Base-by-base conservation (phyloP, 257 asterid species). In the Solanum tacnaense region DNA sequence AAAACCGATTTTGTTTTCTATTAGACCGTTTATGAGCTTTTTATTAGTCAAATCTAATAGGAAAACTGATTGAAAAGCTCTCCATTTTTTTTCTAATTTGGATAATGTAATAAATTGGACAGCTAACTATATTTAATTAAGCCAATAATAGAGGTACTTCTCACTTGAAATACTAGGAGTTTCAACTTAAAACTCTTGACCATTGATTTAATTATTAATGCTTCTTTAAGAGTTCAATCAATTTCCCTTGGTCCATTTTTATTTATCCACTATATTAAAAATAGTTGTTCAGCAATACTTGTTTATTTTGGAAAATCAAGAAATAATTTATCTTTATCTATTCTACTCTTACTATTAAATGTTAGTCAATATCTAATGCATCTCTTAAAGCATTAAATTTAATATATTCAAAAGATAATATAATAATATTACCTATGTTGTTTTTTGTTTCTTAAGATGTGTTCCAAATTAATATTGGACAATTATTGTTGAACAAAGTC, bases 271-370 rank as follows among this genome's bases (percentile, higher is more conserved):
- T 52, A 16, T 52, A 16, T 18, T 52, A 52, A 52, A 52, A 52
- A 52, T 52, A 16, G 1, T 5, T 16, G 0, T 52, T 18, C 0
- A 52, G 1, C 3, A 52, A 18, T 16, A 52, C 0, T 6, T 6
- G 0, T 52, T 52, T 18, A 18, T 0, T 52, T 16, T 16, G 0
- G 0, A 18, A 52, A 52, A 16, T 52, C 1, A 16, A 16, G 4
- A 52, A 3, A 52, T 16, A 52, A 52, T 16, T 16, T 52, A 52
- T 49, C 1, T 15, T 1, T 52, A 0, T 18, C 62, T 52, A 18
- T 16, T 52, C 7, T 52, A 18, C n/a, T 6, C 1, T 6, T 52
- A 2, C 23, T 18, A 52, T 0, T 52, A 52, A 52, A 16, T 52
- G 9, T 3, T 6, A 2, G 9, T 52, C 9, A 52, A 16, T 52